These are phyloP conservation scores for Cinnamomum chago DNA, from an alignment of 164 flowering plant genomes.

Conservation along the genomic window DNA sequence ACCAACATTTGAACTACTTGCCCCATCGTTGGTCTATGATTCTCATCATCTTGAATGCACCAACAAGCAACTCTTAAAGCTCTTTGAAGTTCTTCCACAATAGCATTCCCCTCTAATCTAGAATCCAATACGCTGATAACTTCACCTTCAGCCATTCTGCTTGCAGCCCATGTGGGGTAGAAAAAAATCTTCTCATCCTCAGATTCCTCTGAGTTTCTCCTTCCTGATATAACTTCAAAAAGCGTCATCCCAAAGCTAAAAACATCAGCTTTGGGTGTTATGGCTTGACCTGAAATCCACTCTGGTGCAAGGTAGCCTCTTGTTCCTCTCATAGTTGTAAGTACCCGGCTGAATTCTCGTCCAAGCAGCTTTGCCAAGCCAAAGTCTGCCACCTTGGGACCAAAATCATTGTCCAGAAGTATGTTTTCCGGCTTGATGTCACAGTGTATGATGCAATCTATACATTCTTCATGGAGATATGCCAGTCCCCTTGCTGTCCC, in stretches of 20 bases:
- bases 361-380: constrained; percentile 35
- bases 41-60: constrained; percentile 37
- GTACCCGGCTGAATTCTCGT: constrained; percentile 29
- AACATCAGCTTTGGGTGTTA: constrained; percentile 36
- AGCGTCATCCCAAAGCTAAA: constrained; percentile 38
- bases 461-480: constrained; percentile 32
- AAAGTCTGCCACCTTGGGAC: constrained; percentile 36
- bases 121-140: constrained; percentile 18
- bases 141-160: constrained; percentile 10
- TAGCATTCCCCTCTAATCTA: constrained; percentile 24
- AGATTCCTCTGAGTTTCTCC: constrained; percentile 23
- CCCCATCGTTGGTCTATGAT: constrained; percentile 31
- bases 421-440: constrained; percentile 40
- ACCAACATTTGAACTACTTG: constrained; percentile 37
- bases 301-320: constrained; percentile 41
- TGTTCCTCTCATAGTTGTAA: constrained; percentile 39
- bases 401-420: constrained; percentile 26
- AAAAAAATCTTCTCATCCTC: constrained; percentile 9
- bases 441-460: constrained; percentile 35
- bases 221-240: constrained; percentile 29
- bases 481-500: constrained; percentile 32
- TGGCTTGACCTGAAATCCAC: constrained; percentile 31
- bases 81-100: constrained; percentile 22
- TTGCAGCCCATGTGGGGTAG: constrained; percentile 34
- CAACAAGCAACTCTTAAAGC: constrained; percentile 30